Percentiles rank a stretch among this genome's conserved stretches.
These are phyloP conservation scores for Neofusicoccum sp. DNA, from an alignment of 2,329 filamentous ascomycete species.

Conservation along the genomic window DNA sequence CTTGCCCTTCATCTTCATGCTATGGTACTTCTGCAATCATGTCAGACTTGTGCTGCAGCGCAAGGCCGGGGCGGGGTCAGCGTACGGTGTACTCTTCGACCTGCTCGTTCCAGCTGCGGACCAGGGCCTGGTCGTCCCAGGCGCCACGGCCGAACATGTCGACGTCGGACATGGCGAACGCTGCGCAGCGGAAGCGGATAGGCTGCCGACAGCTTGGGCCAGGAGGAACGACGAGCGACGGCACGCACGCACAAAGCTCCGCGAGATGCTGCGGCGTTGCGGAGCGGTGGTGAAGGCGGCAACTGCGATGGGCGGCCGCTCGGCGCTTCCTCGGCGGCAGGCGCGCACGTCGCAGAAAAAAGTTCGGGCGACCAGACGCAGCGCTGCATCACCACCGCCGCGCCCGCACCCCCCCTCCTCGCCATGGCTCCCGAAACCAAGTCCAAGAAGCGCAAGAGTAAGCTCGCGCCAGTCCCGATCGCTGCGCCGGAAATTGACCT, in stretches of 20 bases:
- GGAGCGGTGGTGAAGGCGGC: background rate
- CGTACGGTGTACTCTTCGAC: constrained; percentile 37
- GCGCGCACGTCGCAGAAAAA: constrained; percentile 23
- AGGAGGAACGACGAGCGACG: background rate
- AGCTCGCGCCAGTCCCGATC: background rate
- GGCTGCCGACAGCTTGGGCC: background rate
- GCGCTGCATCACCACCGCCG: constrained; percentile 14
- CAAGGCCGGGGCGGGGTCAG: background rate
- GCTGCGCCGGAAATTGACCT: constrained; percentile 21
- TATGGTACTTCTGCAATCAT: constrained; percentile 35
- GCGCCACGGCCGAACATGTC: constrained; percentile 17
- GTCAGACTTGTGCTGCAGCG: background rate
- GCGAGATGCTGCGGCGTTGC: background rate
- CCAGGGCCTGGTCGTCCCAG: constrained; percentile 40
- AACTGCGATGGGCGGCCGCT: background rate
- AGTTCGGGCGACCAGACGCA: constrained; percentile 23
- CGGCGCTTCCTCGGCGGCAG: constrained; percentile 14
- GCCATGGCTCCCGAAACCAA: constrained; percentile 55
- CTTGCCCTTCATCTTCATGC: constrained; percentile 35
- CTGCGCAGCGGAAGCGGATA: background rate
- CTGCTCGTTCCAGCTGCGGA: constrained; percentile 36
- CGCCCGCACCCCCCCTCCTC: constrained; percentile 20
- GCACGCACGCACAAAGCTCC: background rate
- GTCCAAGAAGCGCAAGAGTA: constrained; percentile 57
- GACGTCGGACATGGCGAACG: background rate